Percentiles rank a stretch among this genome's conserved stretches.
Evolutionary conservation across 2,329 filamentous ascomycete species (phyloP).

Genomic region (Arthrobotrys entomopaga): DNA sequence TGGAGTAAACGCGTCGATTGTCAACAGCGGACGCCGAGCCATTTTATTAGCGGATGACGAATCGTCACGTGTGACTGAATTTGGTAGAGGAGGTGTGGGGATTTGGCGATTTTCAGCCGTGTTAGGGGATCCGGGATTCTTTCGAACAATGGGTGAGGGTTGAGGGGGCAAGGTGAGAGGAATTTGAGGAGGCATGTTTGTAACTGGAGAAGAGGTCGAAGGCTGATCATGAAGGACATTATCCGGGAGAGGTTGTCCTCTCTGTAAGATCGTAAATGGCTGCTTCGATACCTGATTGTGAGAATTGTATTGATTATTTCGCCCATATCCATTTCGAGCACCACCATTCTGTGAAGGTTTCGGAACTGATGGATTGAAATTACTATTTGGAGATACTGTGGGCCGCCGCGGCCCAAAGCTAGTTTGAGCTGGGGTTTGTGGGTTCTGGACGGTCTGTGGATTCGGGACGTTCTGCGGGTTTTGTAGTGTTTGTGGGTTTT

Average conservation of each 20-base stretch:
- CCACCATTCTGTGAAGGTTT: slow-evolving; percentile 23
- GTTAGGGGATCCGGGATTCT: neutral
- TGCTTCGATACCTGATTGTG: slow-evolving; percentile 34
- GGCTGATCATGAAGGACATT: slow-evolving; percentile 1
- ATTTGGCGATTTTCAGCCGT: neutral
- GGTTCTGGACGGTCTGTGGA: neutral
- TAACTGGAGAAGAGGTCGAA: slow-evolving; percentile 1
- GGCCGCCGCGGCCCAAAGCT: slow-evolving; percentile 17
- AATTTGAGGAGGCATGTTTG: slow-evolving; percentile 1
- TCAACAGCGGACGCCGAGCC: slow-evolving; percentile 49
- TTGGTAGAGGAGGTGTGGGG: slow-evolving; percentile 10
- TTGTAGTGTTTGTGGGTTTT: no score
- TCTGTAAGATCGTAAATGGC: slow-evolving; percentile 42
- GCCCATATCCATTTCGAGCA: slow-evolving; percentile 23
- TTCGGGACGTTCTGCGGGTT: no score
- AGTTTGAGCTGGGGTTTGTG: slow-evolving; percentile 20
- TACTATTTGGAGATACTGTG: slow-evolving; percentile 35
- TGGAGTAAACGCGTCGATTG: slow-evolving; percentile 55
- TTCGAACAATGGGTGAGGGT: neutral
- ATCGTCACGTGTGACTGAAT: slow-evolving; percentile 25
- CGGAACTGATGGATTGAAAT: slow-evolving; percentile 52
- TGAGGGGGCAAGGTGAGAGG: slow-evolving; percentile 20
- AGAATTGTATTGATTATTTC: slow-evolving; percentile 25
- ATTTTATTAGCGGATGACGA: slow-evolving; percentile 35
- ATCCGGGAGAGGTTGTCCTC: slow-evolving; percentile 46